Conservation (phyloP, 352 stramenopile genomes). For the Globisporangium uncinulatum region DNA sequence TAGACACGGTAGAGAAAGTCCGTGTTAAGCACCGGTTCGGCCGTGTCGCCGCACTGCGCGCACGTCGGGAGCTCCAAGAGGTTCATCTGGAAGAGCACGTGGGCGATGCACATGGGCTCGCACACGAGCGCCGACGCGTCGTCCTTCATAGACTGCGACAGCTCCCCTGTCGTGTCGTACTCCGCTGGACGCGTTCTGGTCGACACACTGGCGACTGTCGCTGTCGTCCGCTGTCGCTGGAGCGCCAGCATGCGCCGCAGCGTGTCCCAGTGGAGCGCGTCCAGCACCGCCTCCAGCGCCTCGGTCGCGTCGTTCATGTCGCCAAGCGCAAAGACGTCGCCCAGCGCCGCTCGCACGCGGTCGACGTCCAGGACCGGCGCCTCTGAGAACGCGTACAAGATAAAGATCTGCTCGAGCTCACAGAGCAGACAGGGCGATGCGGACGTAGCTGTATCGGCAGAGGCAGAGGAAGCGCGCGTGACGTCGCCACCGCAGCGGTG, state of each 20-base stretch:
- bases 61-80: conserved; percentile 80
- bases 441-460: neutral
- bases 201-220: neutral
- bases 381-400: conserved; percentile 81
- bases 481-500: conserved; percentile 44
- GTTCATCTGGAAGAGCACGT: conserved; percentile 84
- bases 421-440: conserved; percentile 56
- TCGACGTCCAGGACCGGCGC: conserved; percentile 70
- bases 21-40: conserved; percentile 77
- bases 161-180: conserved; percentile 20
- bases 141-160: conserved; percentile 45
- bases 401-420: conserved; percentile 82
- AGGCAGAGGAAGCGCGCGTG: conserved; percentile 15
- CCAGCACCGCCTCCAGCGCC: conserved; percentile 75
- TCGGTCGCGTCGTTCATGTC: conserved; percentile 86
- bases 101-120: conserved; percentile 73
- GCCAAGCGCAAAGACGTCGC: conserved; percentile 61
- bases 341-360: conserved; percentile 59
- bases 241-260: conserved; percentile 68
- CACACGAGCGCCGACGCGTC: conserved; percentile 67
- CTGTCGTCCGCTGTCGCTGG: conserved; percentile 15
- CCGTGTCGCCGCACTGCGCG: conserved; percentile 46
- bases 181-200: too few relatives aligned
- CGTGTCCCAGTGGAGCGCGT: conserved; percentile 72
- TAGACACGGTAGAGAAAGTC: conserved; percentile 84